phyloP scores from a whole-genome alignment of 306 rosid genomes.

The Sicyos edulis region DNA sequence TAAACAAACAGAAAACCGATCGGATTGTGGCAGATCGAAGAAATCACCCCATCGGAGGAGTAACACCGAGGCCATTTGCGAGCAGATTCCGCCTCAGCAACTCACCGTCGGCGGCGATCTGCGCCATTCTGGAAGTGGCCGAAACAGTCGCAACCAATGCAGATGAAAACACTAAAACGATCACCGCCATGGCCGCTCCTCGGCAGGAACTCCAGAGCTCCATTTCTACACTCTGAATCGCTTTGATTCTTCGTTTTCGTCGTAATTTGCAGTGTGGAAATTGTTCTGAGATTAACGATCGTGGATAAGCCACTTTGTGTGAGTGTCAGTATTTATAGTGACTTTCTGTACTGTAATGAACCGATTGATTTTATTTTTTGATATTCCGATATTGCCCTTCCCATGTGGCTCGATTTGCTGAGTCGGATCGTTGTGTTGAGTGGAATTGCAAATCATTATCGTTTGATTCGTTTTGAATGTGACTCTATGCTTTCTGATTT shows the following conservation, averaged over 20 bases:
- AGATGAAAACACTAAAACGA: slow-evolving; percentile 14
- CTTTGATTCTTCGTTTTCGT: background rate
- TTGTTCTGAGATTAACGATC: background rate
- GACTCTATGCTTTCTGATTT: no score
- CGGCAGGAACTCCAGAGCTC: background rate
- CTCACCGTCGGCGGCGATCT: slow-evolving; percentile 18
- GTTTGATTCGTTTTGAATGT: background rate
- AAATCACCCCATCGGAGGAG: slow-evolving; percentile 96
- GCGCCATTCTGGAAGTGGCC: slow-evolving; percentile 28
- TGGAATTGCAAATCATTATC: background rate
- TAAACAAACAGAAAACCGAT: background rate
- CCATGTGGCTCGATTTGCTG: background rate
- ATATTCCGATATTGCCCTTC: slow-evolving; percentile 15
- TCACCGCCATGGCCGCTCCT: slow-evolving; percentile 19
- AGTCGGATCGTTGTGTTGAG: background rate
- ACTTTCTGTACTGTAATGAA: background rate
- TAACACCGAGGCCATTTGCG: slow-evolving; percentile 65
- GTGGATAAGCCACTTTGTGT: background rate
- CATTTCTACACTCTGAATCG: slow-evolving; percentile 1
- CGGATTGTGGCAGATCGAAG: background rate
- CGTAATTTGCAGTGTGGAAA: background rate
- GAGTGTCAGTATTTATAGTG: slow-evolving; percentile 11
- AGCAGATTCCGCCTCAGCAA: slow-evolving; percentile 53
- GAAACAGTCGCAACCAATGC: slow-evolving; percentile 22
- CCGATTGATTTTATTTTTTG: background rate